Evolutionary conservation across 2,329 filamentous ascomycete species (phyloP), one percentile per base, ranked within the genome.

Genomic region (Aureobasidium lini): DNA sequence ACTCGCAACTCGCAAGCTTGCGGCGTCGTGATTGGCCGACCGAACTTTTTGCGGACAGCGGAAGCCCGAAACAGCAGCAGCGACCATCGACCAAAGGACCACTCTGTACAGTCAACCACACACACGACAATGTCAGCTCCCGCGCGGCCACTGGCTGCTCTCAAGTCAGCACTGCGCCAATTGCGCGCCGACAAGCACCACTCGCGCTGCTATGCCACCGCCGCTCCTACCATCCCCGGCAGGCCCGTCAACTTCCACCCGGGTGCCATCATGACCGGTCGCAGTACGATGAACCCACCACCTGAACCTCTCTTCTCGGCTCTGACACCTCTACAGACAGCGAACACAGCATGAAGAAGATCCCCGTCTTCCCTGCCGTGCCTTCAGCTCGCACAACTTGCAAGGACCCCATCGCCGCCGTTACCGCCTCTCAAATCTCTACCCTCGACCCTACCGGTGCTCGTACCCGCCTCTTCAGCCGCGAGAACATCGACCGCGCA

Each of bases 381-480:
- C 79, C 81, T 36, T 82, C 84, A 9, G 74, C 82, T 53, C 76
- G 78, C 60, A 74, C 78, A 60, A 73, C 76, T 60, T 82, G 81
- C 74, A 83, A 84, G 60, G 81, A 91, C 68, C 87, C 91, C 23
- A 76, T 97, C 68, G 78, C 79, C 39, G 73, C 81, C 60, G 79
- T 95, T 67, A 85, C 86, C 66, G 72, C 80, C 54, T 76, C 83
- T 59, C 90, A 95, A 76, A 81, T 95, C 69, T 71, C 80, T 42
- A 73, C 81, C 43, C 88, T 96, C 68, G 94, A 99, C 75, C 90
- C 91, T 4, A 90, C 86, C 1, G 91, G 91, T 52, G 86, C 88
- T 56, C 88, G 93, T 62, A 87, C 86, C 44, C 83, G 84, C 34
- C 85, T 99, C 60, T 96, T 99, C 78, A 84, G 85, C 65, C 84